Evolutionary conservation across 139 green algal genomes (phyloP).

Genomic region (Dunaliella primolecta): DNA sequence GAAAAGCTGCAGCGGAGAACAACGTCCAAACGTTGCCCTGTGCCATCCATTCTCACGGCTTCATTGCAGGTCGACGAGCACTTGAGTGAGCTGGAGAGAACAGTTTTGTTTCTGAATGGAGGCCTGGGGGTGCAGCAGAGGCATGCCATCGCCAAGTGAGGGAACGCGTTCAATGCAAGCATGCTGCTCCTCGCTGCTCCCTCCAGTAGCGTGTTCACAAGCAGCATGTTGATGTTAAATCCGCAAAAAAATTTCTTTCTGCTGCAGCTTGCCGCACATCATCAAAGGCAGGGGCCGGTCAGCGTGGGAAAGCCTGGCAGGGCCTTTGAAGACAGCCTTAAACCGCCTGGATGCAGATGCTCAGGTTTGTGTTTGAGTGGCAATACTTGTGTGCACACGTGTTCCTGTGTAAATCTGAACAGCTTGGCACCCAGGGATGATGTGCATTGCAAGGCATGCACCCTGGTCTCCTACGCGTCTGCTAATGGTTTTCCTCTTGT

Average conservation of each 20-base stretch:
- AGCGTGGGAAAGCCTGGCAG: constrained; percentile 36
- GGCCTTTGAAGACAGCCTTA: constrained; percentile 35
- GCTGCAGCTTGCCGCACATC: constrained; percentile 32
- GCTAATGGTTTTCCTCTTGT: too few species aligned
- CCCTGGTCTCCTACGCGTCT: too few species aligned
- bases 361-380: too few species aligned
- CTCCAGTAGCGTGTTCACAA: too few species aligned
- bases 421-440: too few species aligned
- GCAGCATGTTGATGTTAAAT: too few species aligned
- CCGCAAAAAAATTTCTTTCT: too few species aligned
- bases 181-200: too few species aligned
- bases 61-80: constrained; percentile 39
- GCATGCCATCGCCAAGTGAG: constrained; percentile 46
- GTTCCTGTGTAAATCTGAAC: neutral
- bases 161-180: too few species aligned
- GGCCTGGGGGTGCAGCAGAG: constrained; percentile 39
- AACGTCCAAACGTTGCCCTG: neutral
- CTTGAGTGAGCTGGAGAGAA: constrained; percentile 39
- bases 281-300: constrained; percentile 28
- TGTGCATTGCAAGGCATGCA: too few species aligned
- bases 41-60: neutral
- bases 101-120: constrained; percentile 41
- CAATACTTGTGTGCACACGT: neutral
- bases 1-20: neutral
- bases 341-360: constrained; percentile 32